phyloP scores from a whole-genome alignment of 108 stramenopile species.

The Stephanodiscus triporus region DNA sequence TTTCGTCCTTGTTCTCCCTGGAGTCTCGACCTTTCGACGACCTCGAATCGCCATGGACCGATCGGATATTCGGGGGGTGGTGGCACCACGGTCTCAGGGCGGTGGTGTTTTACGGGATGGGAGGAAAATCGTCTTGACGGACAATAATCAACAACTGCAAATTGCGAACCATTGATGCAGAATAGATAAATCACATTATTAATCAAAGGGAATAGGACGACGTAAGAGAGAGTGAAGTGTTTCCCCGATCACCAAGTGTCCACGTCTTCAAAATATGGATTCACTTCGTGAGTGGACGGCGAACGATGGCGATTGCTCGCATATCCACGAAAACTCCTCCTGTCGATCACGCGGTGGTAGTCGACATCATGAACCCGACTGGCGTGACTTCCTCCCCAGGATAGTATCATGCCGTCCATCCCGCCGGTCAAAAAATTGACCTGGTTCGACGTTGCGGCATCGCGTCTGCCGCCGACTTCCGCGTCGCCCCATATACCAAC shows the following conservation, averaged over 20 bases:
- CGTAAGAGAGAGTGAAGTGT: too few species aligned
- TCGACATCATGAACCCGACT: not conserved
- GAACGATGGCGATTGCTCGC: not conserved
- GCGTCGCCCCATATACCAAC: constrained; percentile 33
- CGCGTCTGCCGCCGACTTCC: not conserved
- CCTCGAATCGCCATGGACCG: too few species aligned
- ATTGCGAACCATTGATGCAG: too few species aligned
- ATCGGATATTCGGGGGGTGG: too few species aligned
- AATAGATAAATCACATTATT: too few species aligned
- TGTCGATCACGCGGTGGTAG: not conserved
- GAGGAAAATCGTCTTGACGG: too few species aligned
- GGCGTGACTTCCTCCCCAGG: constrained; percentile 52
- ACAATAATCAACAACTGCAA: too few species aligned
- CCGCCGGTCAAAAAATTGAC: constrained; percentile 61
- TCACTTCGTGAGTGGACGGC: not conserved
- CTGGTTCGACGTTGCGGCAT: constrained; percentile 27
- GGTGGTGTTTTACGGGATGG: too few species aligned
- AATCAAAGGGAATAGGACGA: too few species aligned
- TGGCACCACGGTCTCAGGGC: too few species aligned
- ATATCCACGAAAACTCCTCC: not conserved
- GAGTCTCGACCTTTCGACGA: too few species aligned
- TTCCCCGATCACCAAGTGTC: not conserved
- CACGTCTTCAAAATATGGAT: not conserved
- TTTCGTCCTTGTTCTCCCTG: too few species aligned
- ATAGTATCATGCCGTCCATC: constrained; percentile 79